A percentile compares a stretch with the other conserved stretches of the same genome.
phyloP scores from a whole-genome alignment of 1,139 yeast genomes.

The Debaryomyces sp. region DNA sequence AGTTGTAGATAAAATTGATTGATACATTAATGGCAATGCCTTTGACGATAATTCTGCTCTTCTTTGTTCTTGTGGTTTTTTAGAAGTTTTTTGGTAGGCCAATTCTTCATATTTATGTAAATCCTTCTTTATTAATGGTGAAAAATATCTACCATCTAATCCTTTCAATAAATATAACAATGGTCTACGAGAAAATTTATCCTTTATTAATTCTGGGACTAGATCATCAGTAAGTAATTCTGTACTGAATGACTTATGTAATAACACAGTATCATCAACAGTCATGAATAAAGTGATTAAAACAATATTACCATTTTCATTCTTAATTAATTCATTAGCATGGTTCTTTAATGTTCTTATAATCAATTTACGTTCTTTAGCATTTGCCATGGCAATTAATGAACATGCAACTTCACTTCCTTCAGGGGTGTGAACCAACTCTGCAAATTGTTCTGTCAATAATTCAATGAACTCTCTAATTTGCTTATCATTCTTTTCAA shows the following conservation, averaged over 20 bases:
- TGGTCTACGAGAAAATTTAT: conserved; percentile 88
- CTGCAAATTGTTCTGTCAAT: conserved; percentile 87
- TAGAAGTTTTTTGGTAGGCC: conserved; percentile 72
- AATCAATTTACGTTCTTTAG: conserved; percentile 87
- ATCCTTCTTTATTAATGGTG: conserved; percentile 66
- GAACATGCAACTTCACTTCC: conserved; percentile 90
- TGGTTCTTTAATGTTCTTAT: conserved; percentile 75
- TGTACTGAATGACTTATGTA: conserved; percentile 68
- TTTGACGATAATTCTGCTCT: conserved; percentile 66
- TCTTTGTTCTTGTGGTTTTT: conserved; percentile 81
- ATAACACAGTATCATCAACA: conserved; percentile 90
- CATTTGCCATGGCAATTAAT: conserved; percentile 79
- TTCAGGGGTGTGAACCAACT: conserved; percentile 91
- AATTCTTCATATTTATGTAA: conserved; percentile 62
- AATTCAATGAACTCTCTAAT: conserved; percentile 82
- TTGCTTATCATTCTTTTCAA: conserved; percentile 55
- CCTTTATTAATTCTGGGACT: conserved; percentile 60
- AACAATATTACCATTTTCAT: conserved; percentile 85
- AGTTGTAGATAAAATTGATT: conserved; percentile 51
- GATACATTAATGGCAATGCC: conserved; percentile 68
- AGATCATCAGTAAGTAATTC: conserved; percentile 58
- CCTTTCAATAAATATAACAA: conserved; percentile 80
- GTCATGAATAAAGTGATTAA: conserved; percentile 79
- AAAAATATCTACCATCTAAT: conserved; percentile 79
- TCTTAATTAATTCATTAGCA: conserved; percentile 70